Conservation (phyloP, 2,329 filamentous ascomycete species). For the Harringtonia aguacate region DNA sequence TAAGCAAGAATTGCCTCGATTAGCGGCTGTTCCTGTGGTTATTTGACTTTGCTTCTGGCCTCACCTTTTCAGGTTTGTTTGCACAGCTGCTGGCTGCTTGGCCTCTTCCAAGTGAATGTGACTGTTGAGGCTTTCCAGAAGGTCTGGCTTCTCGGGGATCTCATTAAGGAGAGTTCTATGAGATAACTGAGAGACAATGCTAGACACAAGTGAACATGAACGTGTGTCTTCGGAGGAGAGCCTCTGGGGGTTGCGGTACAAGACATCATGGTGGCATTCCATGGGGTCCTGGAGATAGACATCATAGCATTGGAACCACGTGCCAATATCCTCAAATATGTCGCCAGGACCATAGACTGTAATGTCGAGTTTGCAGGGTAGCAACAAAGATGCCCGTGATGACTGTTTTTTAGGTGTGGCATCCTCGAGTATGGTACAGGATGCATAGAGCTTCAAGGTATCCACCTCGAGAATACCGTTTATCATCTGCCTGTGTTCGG, state of each 20-base stretch:
- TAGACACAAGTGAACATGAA: background rate
- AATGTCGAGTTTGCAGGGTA: conserved; percentile 12
- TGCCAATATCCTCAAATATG: conserved; percentile 17
- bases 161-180: background rate
- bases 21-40: background rate
- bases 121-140: conserved; percentile 16
- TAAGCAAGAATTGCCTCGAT: background rate
- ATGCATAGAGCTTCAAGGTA: background rate
- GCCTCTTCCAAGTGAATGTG: conserved; percentile 18
- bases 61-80: conserved; percentile 5
- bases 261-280: conserved; percentile 15
- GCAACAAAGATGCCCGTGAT: background rate
- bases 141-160: conserved; percentile 8
- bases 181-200: background rate
- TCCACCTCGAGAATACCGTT: conserved; percentile 4
- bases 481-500: conserved; percentile 1
- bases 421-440: background rate
- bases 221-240: conserved; percentile 8
- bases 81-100: conserved; percentile 16
- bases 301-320: conserved; percentile 20
- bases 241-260: conserved; percentile 25
- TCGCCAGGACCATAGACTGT: conserved; percentile 20
- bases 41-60: too few species aligned
- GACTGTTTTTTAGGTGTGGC: background rate
- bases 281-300: conserved; percentile 24